Evolutionary conservation across 140 eudicot genomes (phyloP).

Genomic region (Anethum foeniculum): DNA sequence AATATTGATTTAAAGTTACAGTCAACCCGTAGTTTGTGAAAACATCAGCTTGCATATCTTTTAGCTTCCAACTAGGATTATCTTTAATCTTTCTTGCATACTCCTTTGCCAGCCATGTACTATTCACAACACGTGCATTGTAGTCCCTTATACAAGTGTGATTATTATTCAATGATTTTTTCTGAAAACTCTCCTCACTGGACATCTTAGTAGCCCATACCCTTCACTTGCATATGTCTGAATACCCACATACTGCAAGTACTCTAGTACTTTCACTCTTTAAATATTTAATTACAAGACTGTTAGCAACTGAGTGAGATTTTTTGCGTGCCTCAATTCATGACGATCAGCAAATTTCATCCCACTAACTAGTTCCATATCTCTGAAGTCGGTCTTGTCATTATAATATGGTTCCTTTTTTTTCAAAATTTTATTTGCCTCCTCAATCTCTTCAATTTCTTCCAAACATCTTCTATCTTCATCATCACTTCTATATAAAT

Average conservation of each 20-base stretch:
- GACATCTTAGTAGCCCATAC: neutral
- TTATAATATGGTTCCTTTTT: neutral
- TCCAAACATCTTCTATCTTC: neutral
- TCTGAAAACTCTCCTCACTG: no score
- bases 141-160: no score
- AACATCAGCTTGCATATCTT: no score
- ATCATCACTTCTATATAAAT: neutral
- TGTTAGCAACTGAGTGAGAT: neutral
- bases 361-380: neutral
- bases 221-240: neutral
- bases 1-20: neutral
- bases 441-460: neutral
- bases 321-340: neutral
- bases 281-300: neutral
- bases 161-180: no score
- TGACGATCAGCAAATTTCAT: neutral
- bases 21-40: no score
- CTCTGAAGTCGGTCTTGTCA: neutral
- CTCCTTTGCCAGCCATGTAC: no score
- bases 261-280: neutral
- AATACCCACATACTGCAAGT: neutral
- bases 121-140: no score
- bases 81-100: no score
- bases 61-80: no score
- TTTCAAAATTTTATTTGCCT: neutral